Evolutionary conservation across 208 protist species (phyloP), one percentile per base, ranked within the genome.

Genomic region (Leishmania aethiopica): DNA sequence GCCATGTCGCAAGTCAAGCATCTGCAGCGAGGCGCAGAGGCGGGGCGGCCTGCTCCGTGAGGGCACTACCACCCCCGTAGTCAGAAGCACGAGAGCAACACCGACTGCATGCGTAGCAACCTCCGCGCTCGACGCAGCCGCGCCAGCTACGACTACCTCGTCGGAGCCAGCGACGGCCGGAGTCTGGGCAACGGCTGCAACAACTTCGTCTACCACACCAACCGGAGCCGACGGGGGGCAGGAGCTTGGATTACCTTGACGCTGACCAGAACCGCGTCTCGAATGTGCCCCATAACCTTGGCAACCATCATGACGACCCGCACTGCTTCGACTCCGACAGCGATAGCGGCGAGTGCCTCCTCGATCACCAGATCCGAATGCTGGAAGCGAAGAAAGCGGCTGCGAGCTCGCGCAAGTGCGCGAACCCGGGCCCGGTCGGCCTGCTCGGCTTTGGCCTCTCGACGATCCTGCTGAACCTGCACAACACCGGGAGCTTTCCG

Each of bases 371-470:
- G 75, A 83, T 87, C 25, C 84, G 84, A 11, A 81, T 85, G 22
- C 77, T 73, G 3, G 77, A 59, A 0, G 69, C 71, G 32, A 76
- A 83, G 40, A 53, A 80, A 55, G 74, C 79, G 25, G 45, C 78
- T 0, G 64, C 67, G 64, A 87, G 47, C 77, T 78, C 86, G 35
- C 83, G 81, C 74, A 80, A 76, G 49, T 84, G 74, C n/a, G 82
- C 86, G 42, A 75, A 75, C 70, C 79, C 88, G 25, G 86, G 75
- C 40, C 83, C 88, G 13, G 53, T 92, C 28, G 87, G 84, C 49
- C 84, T 95, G 32, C 78, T 91, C 37, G 91, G 81, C 51, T 95
- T 93, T 72, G 91, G 88, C 42, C 84, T 93, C 75, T 90, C 91
- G 19, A 95, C 89, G 28, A 77, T 90, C 42, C 83, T 94, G 64